Evolutionary conservation across 805 yeast species (phyloP), one percentile per base, ranked within the genome.

Genomic region (Maudiozyma bulderi): DNA sequence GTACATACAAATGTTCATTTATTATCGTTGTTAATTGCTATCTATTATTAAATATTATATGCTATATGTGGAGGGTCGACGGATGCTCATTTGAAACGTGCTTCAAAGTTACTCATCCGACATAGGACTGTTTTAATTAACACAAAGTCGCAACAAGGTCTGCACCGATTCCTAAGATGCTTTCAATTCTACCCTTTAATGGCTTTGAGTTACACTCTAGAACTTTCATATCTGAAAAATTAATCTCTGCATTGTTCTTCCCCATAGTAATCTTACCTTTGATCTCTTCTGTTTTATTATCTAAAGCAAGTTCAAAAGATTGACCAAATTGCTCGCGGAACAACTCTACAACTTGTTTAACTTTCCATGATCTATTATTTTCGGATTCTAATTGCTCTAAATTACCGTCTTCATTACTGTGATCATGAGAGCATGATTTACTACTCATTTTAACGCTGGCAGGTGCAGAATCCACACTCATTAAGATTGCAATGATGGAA

Each of bases 391-490:
- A 56, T 15, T 58, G 54, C 15, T 40, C 39, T 14, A 26, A 28
- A n/a, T 50, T 54, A 8, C 46, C 47, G 40, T 43, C 40, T 15
- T 44, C 52, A 53, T 69, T 69, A 8, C 52, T 49, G 50, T 68
- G 73, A 5, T 55, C 61, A 61, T 81, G 84, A 1, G 60, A 52
- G 54, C 84, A 81, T 1, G 73, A 54, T 47, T 75, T 75, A 6
- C 95, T 81, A 11, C 95, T 81, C 54, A 88, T 66, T 62, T 91
- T 93, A 31, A 93, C 95, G 6, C 97, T 87, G 1, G 96, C 95
- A 9, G 96, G 96, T 0, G 96, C 82, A 0, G 96, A 83, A 63
- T 93, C 99, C 40, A 91, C 93, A 43, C 95, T 86, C 67, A 91
- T 76, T 33, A 93, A 66, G 38, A 93, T 88, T 0, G 97, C 96